A percentile compares a stretch with the other conserved stretches of the same genome.
These are phyloP conservation scores for Gloeostereum incarnatum DNA, from an alignment of 768 basidiomycete species.

Conservation along the genomic window DNA sequence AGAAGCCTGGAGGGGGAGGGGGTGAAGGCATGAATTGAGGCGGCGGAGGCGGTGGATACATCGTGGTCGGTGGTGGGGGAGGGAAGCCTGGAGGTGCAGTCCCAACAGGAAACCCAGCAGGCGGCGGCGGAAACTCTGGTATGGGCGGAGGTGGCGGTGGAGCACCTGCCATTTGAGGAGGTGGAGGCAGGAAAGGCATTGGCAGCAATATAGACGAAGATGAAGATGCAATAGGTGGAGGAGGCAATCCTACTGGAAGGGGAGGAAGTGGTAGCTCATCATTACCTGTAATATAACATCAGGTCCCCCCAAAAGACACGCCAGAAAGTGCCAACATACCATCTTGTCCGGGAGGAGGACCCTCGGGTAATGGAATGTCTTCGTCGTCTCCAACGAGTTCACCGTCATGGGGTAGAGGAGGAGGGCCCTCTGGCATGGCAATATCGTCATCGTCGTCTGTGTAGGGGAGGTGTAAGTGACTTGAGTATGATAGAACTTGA, in stretches of 20 bases:
- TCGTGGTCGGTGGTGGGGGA: slow-evolving; percentile 7
- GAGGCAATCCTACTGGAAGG: not conserved
- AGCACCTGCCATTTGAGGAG: slow-evolving; percentile 4
- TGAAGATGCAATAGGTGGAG: slow-evolving; percentile 7
- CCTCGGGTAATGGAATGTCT: slow-evolving; percentile 86
- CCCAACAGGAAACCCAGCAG: slow-evolving; percentile 16
- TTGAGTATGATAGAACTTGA: not conserved
- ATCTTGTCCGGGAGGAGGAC: slow-evolving; percentile 46
- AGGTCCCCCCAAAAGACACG: no score
- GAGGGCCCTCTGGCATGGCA: slow-evolving; percentile 55
- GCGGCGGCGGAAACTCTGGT: slow-evolving; percentile 19
- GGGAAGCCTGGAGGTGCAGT: no score
- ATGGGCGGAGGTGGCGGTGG: slow-evolving; percentile 14
- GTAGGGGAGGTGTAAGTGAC: slow-evolving; percentile 2
- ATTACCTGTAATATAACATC: no score
- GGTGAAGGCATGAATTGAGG: slow-evolving; percentile 16
- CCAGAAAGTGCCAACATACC: slow-evolving; percentile 9
- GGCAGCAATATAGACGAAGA: slow-evolving; percentile 11
- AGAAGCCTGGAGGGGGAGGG: slow-evolving; percentile 45
- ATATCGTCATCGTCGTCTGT: slow-evolving; percentile 48
- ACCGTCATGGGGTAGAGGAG: slow-evolving; percentile 44
- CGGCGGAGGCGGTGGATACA: slow-evolving; percentile 18
- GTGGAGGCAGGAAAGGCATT: slow-evolving; percentile 8
- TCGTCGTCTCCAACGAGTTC: slow-evolving; percentile 55
- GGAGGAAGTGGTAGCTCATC: no score